Conservation (phyloP, 139 green algal species). For the Chlamydomonas sp. region DNA sequence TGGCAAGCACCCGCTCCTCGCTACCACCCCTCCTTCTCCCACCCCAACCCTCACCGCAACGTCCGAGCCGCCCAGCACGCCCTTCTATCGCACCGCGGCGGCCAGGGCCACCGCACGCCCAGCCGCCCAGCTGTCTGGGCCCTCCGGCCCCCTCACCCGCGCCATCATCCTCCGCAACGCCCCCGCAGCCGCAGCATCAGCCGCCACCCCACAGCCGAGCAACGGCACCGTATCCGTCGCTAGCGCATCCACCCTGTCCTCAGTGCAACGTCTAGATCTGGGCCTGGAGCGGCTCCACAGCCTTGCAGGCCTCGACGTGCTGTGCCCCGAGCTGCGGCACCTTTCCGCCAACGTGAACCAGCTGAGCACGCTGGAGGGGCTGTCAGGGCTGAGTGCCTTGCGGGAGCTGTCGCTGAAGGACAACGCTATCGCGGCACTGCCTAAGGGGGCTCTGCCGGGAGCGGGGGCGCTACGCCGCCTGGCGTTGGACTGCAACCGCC, state of each 20-base stretch:
- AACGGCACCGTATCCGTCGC: neutral
- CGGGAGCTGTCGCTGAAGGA: constrained; percentile 5
- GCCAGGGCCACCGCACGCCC: too few relatives aligned
- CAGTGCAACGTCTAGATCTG: constrained; percentile 4
- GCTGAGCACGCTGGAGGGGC: neutral
- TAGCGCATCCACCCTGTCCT: neutral
- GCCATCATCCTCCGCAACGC: constrained; percentile 21
- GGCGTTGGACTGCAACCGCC: constrained; percentile 14
- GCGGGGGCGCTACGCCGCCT: neutral
- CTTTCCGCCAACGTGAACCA: constrained; percentile 10
- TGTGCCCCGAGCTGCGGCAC: neutral
- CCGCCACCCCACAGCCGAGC: neutral
- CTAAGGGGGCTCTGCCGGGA: neutral
- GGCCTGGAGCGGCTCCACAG: constrained; percentile 13
- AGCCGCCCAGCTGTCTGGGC: too few relatives aligned
- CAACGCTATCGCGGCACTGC: constrained; percentile 5
- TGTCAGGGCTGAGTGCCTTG: neutral
- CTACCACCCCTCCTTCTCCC: too few relatives aligned
- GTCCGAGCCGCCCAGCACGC: too few relatives aligned
- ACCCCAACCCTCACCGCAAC: too few relatives aligned
- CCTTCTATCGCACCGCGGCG: too few relatives aligned
- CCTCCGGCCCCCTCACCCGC: neutral
- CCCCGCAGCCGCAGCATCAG: neutral
- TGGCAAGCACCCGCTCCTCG: too few relatives aligned
- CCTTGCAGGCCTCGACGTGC: constrained; percentile 19